phyloP scores from a whole-genome alignment of 2,329 filamentous ascomycete species.

The Cylindrodendrum hubeiense region DNA sequence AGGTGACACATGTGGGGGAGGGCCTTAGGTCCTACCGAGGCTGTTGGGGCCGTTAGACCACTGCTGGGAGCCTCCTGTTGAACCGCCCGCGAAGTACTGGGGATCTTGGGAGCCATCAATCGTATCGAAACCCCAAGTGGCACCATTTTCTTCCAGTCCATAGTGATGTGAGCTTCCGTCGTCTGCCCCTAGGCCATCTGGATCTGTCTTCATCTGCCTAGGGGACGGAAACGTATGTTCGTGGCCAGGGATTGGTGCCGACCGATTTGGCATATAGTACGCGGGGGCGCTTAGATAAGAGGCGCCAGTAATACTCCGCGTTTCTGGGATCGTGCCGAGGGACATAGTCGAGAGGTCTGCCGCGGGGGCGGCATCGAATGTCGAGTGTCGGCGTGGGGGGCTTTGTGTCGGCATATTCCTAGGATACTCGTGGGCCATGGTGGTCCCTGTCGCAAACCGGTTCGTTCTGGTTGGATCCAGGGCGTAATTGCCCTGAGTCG shows the following conservation, averaged over 20 bases:
- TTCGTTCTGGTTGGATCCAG: slow-evolving; percentile 30
- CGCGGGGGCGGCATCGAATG: slow-evolving; percentile 32
- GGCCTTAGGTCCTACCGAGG: slow-evolving; percentile 14
- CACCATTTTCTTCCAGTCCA: slow-evolving; percentile 28
- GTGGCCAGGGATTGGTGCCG: slow-evolving; percentile 21
- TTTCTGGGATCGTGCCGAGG: slow-evolving; percentile 18
- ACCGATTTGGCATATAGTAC: slow-evolving; percentile 35
- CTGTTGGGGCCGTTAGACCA: slow-evolving; percentile 25
- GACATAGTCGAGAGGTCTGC: slow-evolving; percentile 29
- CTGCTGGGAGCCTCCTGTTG: slow-evolving; percentile 18
- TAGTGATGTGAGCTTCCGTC: slow-evolving; percentile 32
- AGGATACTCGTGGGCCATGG: slow-evolving; percentile 39
- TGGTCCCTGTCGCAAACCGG: slow-evolving; percentile 31
- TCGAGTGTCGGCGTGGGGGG: slow-evolving; percentile 30
- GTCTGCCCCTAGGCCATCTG: slow-evolving; percentile 25
- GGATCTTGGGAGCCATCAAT: slow-evolving; percentile 31
- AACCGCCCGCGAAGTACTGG: slow-evolving; percentile 23
- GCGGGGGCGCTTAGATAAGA: slow-evolving; percentile 27
- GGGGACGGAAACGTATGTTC: slow-evolving; percentile 34
- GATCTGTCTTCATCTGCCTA: slow-evolving; percentile 33
- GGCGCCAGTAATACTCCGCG: slow-evolving; percentile 13
- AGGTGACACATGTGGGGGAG: background rate
- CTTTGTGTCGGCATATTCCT: slow-evolving; percentile 40
- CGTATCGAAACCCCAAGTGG: slow-evolving; percentile 30
- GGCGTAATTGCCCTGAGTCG: slow-evolving; percentile 37